Percentiles rank a stretch among this genome's conserved stretches.
These are phyloP conservation scores for Magnolia officinalis DNA, from an alignment of 164 flowering plant species.

Conservation along the genomic window DNA sequence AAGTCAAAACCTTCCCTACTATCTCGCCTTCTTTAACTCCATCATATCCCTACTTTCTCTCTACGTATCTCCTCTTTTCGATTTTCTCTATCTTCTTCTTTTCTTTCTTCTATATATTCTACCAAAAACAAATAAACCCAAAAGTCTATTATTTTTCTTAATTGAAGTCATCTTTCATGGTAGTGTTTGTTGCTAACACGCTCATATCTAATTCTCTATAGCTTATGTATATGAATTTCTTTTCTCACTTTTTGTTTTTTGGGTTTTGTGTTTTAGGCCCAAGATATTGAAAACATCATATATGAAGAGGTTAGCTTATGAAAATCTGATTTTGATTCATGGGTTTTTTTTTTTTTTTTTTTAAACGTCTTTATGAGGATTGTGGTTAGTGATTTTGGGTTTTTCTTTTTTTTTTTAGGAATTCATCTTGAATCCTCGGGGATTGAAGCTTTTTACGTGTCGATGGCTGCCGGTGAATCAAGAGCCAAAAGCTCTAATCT, in stretches of 20 bases:
- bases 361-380: not conserved
- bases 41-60: not conserved
- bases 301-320: conserved; percentile 2
- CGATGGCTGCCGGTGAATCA: conserved; percentile 51
- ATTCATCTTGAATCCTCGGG: conserved; percentile 6
- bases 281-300: not conserved
- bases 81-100: not conserved
- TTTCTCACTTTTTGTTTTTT: not conserved
- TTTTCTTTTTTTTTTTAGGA: not conserved
- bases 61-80: not conserved
- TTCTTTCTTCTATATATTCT: not conserved
- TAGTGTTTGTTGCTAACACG: not conserved
- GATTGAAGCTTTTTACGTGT: conserved; percentile 49
- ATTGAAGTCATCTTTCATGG: not conserved
- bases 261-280: not conserved
- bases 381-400: not conserved
- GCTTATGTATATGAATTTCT: not conserved
- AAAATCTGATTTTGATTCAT: not conserved
- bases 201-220: not conserved
- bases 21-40: not conserved
- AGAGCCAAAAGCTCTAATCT: conserved; percentile 65
- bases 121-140: not conserved
- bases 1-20: not conserved
- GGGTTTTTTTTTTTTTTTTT: not conserved
- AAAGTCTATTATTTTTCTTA: not conserved